Base-by-base conservation (phyloP, 306 rosid genomes). In the Dicorynia guianensis region DNA sequence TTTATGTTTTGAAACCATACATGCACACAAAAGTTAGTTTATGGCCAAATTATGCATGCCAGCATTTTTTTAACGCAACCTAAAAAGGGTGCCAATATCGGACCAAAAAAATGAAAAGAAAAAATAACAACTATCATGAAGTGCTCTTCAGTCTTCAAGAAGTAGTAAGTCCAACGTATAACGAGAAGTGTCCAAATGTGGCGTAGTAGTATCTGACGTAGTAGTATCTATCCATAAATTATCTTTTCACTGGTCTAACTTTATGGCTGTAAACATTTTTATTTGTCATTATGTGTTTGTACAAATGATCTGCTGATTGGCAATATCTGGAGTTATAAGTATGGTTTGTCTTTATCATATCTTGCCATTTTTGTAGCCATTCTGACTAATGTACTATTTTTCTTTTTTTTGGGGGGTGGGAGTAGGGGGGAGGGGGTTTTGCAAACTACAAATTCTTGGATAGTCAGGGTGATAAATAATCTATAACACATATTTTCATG, bases 21-120 rank as follows among this genome's bases (percentile, higher is more conserved):
- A 39, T 55, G 30, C 3, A 12, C 40, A 47, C 10, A 64, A 71
- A 30, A 38, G 63, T 43, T 33, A 42, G 50, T 34, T 46, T 54
- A 36, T 46, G 54, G 44, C 34, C 58, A 59, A 47, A 46, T 15
- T 4, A 25, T 42, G 67, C 66, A 40, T 39, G 39, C 58, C 57
- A 14, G 46, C 35, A 58, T 38, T 46, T 58, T 66, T 60, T 57
- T 39, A 43, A 71, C 44, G 50, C 42, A 71, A 56, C 7, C 13
- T n/a, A n/a, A n/a, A n/a, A 12, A 13, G 47, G 30, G 30, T 2
- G 2, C 30, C n/a, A n/a, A n/a, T n/a, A n/a, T n/a, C n/a, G n/a
- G 30, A 25, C 30, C 30, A 25, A 25, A 25, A 25, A 25, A 25
- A 25, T 25, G 30, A 25, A 25, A 25, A 25, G 30, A 25, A 25